Evolutionary conservation across 2,329 filamentous ascomycete genomes (phyloP), one percentile per base, ranked within the genome.

Genomic region (Fusarium mexicanum): DNA sequence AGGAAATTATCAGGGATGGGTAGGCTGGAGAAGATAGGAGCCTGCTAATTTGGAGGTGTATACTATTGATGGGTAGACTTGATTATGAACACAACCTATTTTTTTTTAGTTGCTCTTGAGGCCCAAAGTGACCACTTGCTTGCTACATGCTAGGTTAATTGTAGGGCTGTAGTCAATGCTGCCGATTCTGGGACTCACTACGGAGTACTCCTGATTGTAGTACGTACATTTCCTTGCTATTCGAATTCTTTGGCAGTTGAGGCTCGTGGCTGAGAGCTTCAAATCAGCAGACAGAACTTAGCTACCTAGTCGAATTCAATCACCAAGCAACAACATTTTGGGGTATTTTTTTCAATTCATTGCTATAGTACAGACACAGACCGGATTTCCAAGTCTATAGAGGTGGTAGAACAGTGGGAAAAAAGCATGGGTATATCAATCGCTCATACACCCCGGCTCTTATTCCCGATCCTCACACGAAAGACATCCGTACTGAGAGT

Each of bases 281-380:
- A 26, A 26, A 26, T 26, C 26, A 26, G 26, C 26, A 26, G 26
- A 26, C 26, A 26, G 26, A 26, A 26, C 26, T 26, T 26, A 26
- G 26, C 26, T 26, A 6, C 26, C 6, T 26, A 14, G n/a, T 54
- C 22, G 22, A n/a, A 18, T 55, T 11, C 8, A n/a, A 17, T 47
- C 43, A 46, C 48, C 14, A 17, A 55, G 7, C n/a, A 17, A 37
- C 38, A 37, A 33, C 11, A 22, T 61, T 16, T 64, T 77, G 67
- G 64, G 71, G 66, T 72, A 72, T 77, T 77, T 74, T 48, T 73
- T 75, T 73, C 54, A 72, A 72, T 75, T 76, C 59, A 63, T 77
- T 67, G 72, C 79, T 82, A 82, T 82, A 76, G 78, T 82, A 82
- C 81, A 82, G 71, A 79, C 76, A 80, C 67, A 80, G 80, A 81